Base-by-base conservation (phyloP, 1,139 yeast species). In the Kodamaea fungicola region DNA sequence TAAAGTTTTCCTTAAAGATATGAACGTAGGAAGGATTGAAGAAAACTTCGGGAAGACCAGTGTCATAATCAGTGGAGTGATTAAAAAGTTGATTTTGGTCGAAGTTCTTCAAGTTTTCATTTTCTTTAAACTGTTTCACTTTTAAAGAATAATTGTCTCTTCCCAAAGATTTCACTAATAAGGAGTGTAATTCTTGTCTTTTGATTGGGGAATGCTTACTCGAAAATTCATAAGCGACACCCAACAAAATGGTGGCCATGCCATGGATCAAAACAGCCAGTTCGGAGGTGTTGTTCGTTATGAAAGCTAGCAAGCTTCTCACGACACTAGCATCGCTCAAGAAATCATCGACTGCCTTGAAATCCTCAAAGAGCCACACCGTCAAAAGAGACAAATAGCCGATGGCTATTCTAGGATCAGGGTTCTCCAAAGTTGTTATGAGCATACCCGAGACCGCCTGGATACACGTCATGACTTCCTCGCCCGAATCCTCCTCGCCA, bases 21-120 rank as follows among this genome's bases (percentile, higher is more conserved):
- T 67, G 66, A 3, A 87, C 81, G 52, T 87, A 88, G 3, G 71
- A 62, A 0, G 74, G 54, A 45, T 82, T 84, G 52, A 92, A 83
- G 49, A 75, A 88, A 1, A 90, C 87, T 40, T 80, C 78, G 0
- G 97, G 98, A 28, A 90, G 68, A 1, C 98, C 98, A 1, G 95
- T 80, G 3, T 78, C 82, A 54, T 88, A 95, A 43, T 76, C 74
- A 8, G 34, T 56, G 42, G 33, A 46, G 6, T 23, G 31, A 42
- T 28, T 53, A 28, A 42, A 52, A 35, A 38, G 50, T 28, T 24
- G 47, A 6, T 70, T 70, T 8, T 73, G 76, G 24, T 76, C 80
- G 46, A 78, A 83, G 34, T 75, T 74, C 12, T 74, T 70, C 52
- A 88, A 80, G 8, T 64, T 56, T 0, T 74, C 59, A 41, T 72